Evolutionary conservation across 345 rosid genomes (phyloP).

Genomic region (Citrus mangshanensis): DNA sequence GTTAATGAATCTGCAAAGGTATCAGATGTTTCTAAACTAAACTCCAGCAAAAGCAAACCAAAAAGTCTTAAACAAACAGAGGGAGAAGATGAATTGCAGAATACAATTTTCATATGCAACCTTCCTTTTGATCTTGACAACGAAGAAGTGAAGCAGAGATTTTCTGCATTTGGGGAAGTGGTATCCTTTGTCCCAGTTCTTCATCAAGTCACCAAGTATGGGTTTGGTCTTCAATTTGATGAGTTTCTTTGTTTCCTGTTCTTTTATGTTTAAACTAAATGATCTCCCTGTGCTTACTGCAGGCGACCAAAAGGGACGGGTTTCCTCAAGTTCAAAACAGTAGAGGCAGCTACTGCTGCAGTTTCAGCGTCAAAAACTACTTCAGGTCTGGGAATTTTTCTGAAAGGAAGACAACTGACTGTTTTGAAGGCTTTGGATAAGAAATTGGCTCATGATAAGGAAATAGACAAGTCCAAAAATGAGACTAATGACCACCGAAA

Average conservation of each 20-base stretch:
- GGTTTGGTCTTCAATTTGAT: not conserved
- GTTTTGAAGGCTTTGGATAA: conserved; percentile 80
- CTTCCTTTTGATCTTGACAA: conserved; percentile 72
- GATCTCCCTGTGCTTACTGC: conserved; percentile 29
- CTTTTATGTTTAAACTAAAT: not conserved
- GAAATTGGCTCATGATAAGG: conserved; percentile 74
- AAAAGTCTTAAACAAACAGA: conserved; percentile 32
- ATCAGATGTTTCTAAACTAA: conserved; percentile 33
- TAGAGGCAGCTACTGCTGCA: conserved; percentile 70
- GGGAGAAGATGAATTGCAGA: conserved; percentile 58
- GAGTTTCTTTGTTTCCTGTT: conserved; percentile 1
- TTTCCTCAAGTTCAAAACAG: conserved; percentile 76
- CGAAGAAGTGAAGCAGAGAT: conserved; percentile 75
- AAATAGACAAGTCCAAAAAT: conserved; percentile 60
- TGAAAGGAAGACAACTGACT: conserved; percentile 74
- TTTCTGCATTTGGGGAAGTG: conserved; percentile 74
- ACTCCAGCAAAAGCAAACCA: conserved; percentile 35
- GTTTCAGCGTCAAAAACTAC: conserved; percentile 60
- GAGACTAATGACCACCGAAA: conserved; percentile 75
- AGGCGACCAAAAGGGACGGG: conserved; percentile 93
- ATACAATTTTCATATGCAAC: conserved; percentile 76
- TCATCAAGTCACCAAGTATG: conserved; percentile 84
- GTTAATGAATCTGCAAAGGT: conserved; percentile 20
- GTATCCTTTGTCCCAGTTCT: conserved; percentile 71
- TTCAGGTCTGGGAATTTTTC: conserved; percentile 70